Evolutionary conservation across 1,139 yeast genomes (phyloP).

Genomic region (Debaryomycetaceae sp.): DNA sequence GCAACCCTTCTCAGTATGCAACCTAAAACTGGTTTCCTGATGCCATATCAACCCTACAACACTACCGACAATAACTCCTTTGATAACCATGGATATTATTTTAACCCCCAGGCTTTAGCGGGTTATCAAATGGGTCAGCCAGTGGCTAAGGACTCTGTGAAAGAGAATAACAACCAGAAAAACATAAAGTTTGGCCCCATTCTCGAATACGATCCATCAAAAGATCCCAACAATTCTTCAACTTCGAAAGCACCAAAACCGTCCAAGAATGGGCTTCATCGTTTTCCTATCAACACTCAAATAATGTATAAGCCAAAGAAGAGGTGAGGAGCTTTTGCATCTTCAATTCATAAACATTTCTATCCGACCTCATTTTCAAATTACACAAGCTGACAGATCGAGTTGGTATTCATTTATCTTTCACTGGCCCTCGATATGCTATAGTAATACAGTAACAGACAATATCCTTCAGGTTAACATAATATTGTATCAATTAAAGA

Average conservation of each 20-base stretch:
- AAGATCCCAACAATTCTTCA: constrained; percentile 18
- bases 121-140: not conserved
- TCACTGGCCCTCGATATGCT: no score
- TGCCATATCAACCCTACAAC: not conserved
- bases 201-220: constrained; percentile 41
- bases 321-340: constrained; percentile 7
- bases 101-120: not conserved
- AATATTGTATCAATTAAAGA: no score
- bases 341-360: not conserved
- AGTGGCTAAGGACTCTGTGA: constrained; percentile 2
- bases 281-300: constrained; percentile 31
- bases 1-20: not conserved
- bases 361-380: no score
- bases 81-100: not conserved
- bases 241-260: constrained; percentile 12
- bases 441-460: no score
- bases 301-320: constrained; percentile 37
- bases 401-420: no score
- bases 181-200: constrained; percentile 42
- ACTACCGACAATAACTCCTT: not conserved
- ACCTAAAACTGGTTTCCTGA: not conserved
- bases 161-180: constrained; percentile 22
- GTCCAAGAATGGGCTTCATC: constrained; percentile 19
- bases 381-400: no score
- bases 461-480: no score